These are phyloP conservation scores for Nakazawaea pomicola DNA, from an alignment of 805 yeast genomes.

Conservation along the genomic window DNA sequence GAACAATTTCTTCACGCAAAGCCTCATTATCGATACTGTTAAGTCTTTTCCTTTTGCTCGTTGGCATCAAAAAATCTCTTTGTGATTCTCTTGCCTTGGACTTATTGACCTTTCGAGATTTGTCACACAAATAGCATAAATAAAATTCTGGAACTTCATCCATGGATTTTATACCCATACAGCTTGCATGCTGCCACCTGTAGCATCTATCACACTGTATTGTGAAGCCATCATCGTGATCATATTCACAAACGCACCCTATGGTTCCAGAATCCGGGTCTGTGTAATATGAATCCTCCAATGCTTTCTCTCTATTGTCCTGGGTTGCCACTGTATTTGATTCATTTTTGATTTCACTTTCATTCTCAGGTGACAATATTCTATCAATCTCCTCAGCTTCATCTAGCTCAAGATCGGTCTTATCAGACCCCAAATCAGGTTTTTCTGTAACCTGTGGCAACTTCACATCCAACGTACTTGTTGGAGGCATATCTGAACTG, in stretches of 20 bases:
- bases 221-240: slow-evolving; percentile 89
- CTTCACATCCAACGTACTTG: too few species aligned
- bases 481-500: neutral
- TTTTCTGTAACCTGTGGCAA: neutral
- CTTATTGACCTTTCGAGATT: slow-evolving; percentile 36
- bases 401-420: neutral
- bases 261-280: slow-evolving; percentile 82
- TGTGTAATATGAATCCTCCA: slow-evolving; percentile 45
- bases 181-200: slow-evolving; percentile 94
- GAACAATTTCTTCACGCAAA: slow-evolving; percentile 6
- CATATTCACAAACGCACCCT: slow-evolving; percentile 83
- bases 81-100: slow-evolving; percentile 27
- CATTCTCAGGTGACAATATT: neutral
- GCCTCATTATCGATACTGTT: slow-evolving; percentile 11
- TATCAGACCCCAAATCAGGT: too few species aligned
- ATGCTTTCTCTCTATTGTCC: slow-evolving; percentile 21
- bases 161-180: slow-evolving; percentile 71
- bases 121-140: slow-evolving; percentile 72
- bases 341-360: too few species aligned
- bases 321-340: neutral
- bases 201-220: slow-evolving; percentile 91
- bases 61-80: slow-evolving; percentile 30
- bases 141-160: slow-evolving; percentile 81
- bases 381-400: slow-evolving; percentile 1
- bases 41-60: slow-evolving; percentile 21